Percentiles rank a stretch among this genome's conserved stretches.
Evolutionary conservation across 345 rosid species (phyloP).

Genomic region (Citrus reticulata): DNA sequence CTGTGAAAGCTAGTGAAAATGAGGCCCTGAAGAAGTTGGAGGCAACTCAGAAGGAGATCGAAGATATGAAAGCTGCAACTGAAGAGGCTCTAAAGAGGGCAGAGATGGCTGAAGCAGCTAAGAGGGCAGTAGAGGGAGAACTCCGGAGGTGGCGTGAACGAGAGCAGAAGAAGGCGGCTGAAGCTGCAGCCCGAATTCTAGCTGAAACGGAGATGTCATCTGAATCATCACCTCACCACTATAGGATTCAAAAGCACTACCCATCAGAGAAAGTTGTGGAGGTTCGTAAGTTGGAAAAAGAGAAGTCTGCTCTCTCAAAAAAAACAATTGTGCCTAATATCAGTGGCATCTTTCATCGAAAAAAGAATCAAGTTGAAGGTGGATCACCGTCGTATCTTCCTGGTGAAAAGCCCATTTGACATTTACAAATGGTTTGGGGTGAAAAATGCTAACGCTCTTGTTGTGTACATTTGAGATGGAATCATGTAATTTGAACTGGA

Average conservation of each 20-base stretch:
- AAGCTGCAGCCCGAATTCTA: constrained; percentile 68
- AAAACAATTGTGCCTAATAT: constrained; percentile 59
- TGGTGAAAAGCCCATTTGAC: constrained; percentile 63
- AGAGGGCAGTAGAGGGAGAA: constrained; percentile 91
- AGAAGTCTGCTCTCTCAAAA: constrained; percentile 50
- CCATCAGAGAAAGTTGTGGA: constrained; percentile 30
- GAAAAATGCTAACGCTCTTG: constrained; percentile 15
- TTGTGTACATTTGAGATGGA: constrained; percentile 31
- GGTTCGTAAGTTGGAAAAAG: constrained; percentile 55
- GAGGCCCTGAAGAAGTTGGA: constrained; percentile 77
- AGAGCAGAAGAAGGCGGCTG: constrained; percentile 87
- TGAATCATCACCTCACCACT: constrained; percentile 62
- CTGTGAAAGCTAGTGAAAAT: constrained; percentile 88
- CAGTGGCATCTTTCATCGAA: constrained; percentile 68
- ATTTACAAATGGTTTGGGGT: constrained; percentile 28
- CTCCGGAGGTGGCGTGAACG: constrained; percentile 84
- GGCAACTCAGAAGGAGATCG: constrained; percentile 67
- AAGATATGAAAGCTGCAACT: constrained; percentile 67
- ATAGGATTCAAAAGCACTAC: constrained; percentile 51
- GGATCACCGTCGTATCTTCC: constrained; percentile 81
- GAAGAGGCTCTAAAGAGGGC: constrained; percentile 74
- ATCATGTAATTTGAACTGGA: constrained; percentile 5
- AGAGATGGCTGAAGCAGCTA: constrained; percentile 95
- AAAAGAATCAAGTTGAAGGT: constrained; percentile 79
- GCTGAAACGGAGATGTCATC: constrained; percentile 60